Conservation (phyloP, 768 basidiomycete species). For the Kondoa malvinella region DNA sequence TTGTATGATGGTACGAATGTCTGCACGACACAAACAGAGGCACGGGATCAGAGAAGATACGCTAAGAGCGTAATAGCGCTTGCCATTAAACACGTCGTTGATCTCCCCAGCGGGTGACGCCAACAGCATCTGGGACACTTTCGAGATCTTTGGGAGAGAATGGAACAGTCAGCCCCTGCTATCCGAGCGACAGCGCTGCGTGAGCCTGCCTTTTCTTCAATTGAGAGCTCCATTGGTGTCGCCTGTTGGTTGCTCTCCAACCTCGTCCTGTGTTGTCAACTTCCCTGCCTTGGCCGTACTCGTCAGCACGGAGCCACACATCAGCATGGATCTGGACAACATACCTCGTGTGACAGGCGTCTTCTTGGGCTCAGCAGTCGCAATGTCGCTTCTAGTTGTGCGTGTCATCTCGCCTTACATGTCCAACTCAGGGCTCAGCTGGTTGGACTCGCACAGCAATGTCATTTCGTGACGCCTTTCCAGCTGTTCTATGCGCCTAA, state of each 20-base stretch:
- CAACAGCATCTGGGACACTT: neutral
- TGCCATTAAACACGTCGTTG: neutral
- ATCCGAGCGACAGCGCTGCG: slow-evolving; percentile 12
- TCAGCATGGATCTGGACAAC: neutral
- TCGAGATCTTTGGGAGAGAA: slow-evolving; percentile 14
- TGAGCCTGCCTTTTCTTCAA: neutral
- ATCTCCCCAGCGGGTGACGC: neutral
- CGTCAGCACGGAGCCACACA: neutral
- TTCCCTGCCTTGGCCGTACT: too few relatives aligned
- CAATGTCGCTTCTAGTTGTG: neutral
- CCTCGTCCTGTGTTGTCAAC: too few relatives aligned
- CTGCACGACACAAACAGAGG: slow-evolving; percentile 34
- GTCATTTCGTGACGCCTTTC: slow-evolving; percentile 24
- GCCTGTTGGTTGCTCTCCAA: too few relatives aligned
- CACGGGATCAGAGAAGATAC: neutral
- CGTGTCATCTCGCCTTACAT: too few relatives aligned
- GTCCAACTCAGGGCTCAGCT: neutral
- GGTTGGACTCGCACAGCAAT: slow-evolving; percentile 20
- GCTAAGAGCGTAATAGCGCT: neutral
- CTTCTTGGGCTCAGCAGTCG: neutral
- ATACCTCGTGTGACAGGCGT: neutral
- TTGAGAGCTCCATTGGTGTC: neutral
- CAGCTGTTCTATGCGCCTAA: slow-evolving; percentile 29
- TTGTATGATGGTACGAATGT: slow-evolving; percentile 73
- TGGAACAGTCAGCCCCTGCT: slow-evolving; percentile 4